Percentiles rank a stretch among this genome's conserved stretches.
phyloP scores from a whole-genome alignment of 306 rosid species.

The Cicer pinnatifidum region DNA sequence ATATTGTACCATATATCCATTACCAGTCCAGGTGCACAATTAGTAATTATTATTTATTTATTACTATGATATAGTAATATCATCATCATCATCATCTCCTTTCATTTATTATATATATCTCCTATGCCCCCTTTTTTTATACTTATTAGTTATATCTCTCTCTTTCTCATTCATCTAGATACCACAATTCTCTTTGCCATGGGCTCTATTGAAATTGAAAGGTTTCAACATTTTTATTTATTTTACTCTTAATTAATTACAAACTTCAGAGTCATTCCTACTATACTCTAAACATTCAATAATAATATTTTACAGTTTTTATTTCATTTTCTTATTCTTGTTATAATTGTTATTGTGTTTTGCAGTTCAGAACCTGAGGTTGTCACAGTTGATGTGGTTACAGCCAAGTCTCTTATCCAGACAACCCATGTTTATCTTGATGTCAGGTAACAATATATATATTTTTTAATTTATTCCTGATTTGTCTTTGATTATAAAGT shows the following conservation, averaged over 20 bases:
- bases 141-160: conserved; percentile 3
- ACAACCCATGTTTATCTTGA: conserved; percentile 71
- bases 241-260: neutral
- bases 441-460: conserved; percentile 61
- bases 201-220: conserved; percentile 58
- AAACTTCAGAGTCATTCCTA: too few species aligned
- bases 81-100: neutral
- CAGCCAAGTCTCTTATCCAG: conserved; percentile 59
- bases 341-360: conserved; percentile 20
- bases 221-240: conserved; percentile 39
- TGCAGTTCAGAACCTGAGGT: conserved; percentile 59
- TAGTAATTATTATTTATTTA: neutral
- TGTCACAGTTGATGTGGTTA: conserved; percentile 67
- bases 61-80: neutral
- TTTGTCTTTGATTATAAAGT: neutral
- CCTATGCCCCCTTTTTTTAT: conserved; percentile 9
- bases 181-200: conserved; percentile 39
- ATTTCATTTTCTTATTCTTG: neutral
- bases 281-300: neutral
- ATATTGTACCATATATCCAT: neutral
- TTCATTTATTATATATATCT: neutral
- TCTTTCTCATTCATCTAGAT: neutral
- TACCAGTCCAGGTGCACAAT: neutral
- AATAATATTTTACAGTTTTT: neutral
- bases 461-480: neutral